phyloP scores from a whole-genome alignment of 305 asterid genomes.

The Fraxinus albicans region DNA sequence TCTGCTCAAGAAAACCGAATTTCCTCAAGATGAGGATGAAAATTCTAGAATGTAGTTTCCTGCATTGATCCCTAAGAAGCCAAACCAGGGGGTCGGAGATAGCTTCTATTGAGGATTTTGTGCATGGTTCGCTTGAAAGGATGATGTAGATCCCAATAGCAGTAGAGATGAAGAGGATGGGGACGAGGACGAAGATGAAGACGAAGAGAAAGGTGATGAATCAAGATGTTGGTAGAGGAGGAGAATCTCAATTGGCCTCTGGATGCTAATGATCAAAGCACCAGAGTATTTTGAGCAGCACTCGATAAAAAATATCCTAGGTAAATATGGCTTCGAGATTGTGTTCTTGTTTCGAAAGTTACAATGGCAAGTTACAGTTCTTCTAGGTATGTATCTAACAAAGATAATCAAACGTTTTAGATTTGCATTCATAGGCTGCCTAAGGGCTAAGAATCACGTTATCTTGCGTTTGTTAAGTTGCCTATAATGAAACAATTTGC shows the following conservation, averaged over 20 bases:
- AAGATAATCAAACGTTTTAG: neutral
- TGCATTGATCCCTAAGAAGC: slow-evolving; percentile 60
- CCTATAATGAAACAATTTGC: neutral
- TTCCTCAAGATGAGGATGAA: slow-evolving; percentile 24
- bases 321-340: slow-evolving; percentile 72
- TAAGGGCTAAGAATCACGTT: too few species aligned
- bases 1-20: slow-evolving; percentile 26
- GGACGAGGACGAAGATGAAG: neutral
- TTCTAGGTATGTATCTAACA: neutral
- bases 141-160: slow-evolving; percentile 32
- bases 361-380: slow-evolving; percentile 53
- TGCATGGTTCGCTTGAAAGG: slow-evolving; percentile 52
- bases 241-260: slow-evolving; percentile 90
- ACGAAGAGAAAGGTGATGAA: neutral
- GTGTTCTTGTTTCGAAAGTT: slow-evolving; percentile 84
- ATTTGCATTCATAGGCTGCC: neutral
- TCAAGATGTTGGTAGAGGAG: slow-evolving; percentile 61
- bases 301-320: slow-evolving; percentile 65
- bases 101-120: slow-evolving; percentile 82
- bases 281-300: slow-evolving; percentile 35
- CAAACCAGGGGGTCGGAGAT: slow-evolving; percentile 79
- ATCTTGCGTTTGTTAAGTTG: neutral
- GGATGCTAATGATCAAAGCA: slow-evolving; percentile 91
- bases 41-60: slow-evolving; percentile 33
- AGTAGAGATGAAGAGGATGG: slow-evolving; percentile 40